Base-by-base conservation (phyloP, 2,329 filamentous ascomycete species). In the Aspergillus jensenii region DNA sequence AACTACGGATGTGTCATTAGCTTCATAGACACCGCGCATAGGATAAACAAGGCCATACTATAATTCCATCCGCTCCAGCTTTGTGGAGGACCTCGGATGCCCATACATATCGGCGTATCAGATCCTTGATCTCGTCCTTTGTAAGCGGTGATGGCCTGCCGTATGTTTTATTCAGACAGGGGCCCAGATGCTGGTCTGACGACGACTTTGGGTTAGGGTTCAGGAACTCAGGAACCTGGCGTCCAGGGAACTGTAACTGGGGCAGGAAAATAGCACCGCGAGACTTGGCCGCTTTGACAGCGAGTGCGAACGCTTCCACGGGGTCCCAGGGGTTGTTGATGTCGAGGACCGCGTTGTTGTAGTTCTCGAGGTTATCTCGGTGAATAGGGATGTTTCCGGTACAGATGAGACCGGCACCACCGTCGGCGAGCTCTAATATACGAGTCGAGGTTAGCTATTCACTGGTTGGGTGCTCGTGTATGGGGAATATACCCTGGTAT, bases 361-460 rank as follows among this genome's bases (percentile, higher is more conserved):
- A 65, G 48, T 65, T 65, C 43, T 69, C 65, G 3, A 68, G 60
- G 35, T 67, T 65, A 44, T 68, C 58, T 17, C 67, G 65, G 35
- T 68, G 62, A 17, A 68, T 68, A 11, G 65, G 65, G 14, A 69
- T 69, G 41, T 69, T 68, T 4, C 66, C 65, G n/a, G 62, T 64
- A 19, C 65, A 67, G 9, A 69, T 69, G 2, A 69, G 46, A 14
- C 67, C 67, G 6, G 62, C 62, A 9, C 60, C 62, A 17, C 63
- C 63, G 23, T 65, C 59, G 17, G 61, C 55, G 1, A 61, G 45
- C 14, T 58, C 44, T 47, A 8, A n/a, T 4, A 45, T 15, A 11
- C 12, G 9, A 3, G n/a, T 17, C 2, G 1, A 4, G n/a, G n/a
- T 40, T n/a, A 40, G 37, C 37, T 17, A 14, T 27, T 45, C 11